A percentile compares a stretch with the other conserved stretches of the same genome.
Evolutionary conservation across 768 basidiomycete genomes (phyloP).

Genomic region (Hysterangium stoloniferum): DNA sequence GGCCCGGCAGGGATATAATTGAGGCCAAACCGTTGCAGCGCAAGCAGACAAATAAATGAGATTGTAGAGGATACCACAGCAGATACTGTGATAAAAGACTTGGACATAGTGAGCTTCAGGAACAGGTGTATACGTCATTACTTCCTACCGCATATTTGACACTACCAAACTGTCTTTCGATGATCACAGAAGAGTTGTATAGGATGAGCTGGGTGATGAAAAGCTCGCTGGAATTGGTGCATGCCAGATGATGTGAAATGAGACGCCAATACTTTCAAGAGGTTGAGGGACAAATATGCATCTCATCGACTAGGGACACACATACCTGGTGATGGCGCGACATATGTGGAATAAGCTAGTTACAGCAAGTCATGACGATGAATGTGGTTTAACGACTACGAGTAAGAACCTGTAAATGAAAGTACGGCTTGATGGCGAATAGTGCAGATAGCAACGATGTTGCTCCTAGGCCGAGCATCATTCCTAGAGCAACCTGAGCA

Average conservation of each 20-base stretch:
- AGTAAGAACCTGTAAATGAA: slow-evolving; percentile 65
- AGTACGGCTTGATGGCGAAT: slow-evolving; percentile 83
- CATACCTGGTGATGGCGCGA: slow-evolving; percentile 83
- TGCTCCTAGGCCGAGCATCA: slow-evolving; percentile 67
- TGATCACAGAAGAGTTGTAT: slow-evolving; percentile 57
- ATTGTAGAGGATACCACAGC: slow-evolving; percentile 56
- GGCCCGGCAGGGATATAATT: slow-evolving; percentile 75
- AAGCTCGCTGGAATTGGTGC: slow-evolving; percentile 80
- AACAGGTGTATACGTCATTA: slow-evolving; percentile 10
- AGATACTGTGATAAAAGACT: slow-evolving; percentile 78
- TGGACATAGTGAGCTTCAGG: slow-evolving; percentile 6
- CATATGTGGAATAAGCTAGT: slow-evolving; percentile 77
- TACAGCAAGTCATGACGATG: slow-evolving; percentile 5
- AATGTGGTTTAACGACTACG: slow-evolving; percentile 11
- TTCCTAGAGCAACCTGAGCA: slow-evolving; percentile 35
- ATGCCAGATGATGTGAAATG: slow-evolving; percentile 62
- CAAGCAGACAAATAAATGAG: slow-evolving; percentile 56
- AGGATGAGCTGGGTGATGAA: slow-evolving; percentile 68
- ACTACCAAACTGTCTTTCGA: slow-evolving; percentile 84
- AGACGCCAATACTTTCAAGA: slow-evolving; percentile 77
- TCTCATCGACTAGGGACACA: slow-evolving; percentile 1
- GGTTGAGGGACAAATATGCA: not conserved
- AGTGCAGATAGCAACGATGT: slow-evolving; percentile 69
- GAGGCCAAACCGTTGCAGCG: slow-evolving; percentile 59
- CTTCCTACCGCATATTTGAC: slow-evolving; percentile 79